Evolutionary conservation across 345 rosid genomes (phyloP).

Genomic region (Litchi chinensis): DNA sequence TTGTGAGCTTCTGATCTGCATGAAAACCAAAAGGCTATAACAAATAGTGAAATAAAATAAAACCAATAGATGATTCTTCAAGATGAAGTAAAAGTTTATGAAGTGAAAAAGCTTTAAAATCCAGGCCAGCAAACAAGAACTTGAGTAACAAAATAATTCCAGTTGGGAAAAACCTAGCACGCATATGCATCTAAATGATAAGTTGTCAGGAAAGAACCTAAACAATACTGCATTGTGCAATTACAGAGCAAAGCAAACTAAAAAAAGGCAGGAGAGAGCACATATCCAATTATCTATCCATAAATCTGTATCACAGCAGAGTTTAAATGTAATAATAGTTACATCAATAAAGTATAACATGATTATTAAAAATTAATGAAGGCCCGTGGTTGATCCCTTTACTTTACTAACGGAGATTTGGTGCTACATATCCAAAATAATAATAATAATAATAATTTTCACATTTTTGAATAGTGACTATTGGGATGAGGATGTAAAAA

Average conservation of each 20-base stretch:
- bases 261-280: neutral
- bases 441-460: neutral
- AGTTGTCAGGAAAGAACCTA: neutral
- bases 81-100: neutral
- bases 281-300: neutral
- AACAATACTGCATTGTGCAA: neutral
- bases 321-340: neutral
- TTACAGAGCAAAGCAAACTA: neutral
- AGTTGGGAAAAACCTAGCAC: neutral
- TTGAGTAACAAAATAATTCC: neutral
- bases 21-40: neutral
- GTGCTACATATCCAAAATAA: neutral
- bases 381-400: neutral
- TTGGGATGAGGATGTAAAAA: neutral
- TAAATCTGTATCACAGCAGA: neutral
- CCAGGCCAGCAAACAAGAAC: neutral
- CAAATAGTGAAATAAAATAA: neutral
- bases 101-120: conserved; percentile 1
- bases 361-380: neutral
- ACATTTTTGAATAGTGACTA: neutral
- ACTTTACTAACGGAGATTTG: neutral
- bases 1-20: conserved; percentile 61
- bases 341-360: neutral
- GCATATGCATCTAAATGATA: neutral
- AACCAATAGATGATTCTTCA: neutral